These are phyloP conservation scores for Ceratobasidium sp. DNA, from an alignment of 1,284 basidiomycete species.

Conservation along the genomic window DNA sequence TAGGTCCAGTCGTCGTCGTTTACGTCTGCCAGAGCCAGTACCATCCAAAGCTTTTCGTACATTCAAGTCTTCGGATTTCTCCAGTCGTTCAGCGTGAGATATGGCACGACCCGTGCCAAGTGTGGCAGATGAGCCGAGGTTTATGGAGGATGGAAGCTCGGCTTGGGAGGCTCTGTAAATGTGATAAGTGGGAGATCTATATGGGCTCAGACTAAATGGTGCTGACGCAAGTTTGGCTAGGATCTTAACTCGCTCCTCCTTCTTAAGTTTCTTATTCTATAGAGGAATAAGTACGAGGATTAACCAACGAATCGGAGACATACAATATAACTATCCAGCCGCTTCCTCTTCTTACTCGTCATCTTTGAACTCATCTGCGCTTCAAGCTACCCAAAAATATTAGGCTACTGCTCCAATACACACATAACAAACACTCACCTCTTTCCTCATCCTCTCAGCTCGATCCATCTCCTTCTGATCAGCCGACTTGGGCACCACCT, in stretches of 20 bases:
- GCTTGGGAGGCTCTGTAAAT: slow-evolving; percentile 77
- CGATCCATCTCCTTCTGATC: slow-evolving; percentile 74
- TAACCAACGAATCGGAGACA: slow-evolving; percentile 51
- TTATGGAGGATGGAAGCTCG: slow-evolving; percentile 69
- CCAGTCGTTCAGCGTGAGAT: slow-evolving; percentile 72
- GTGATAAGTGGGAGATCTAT: not conserved
- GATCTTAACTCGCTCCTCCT: slow-evolving; percentile 80
- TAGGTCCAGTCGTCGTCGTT: slow-evolving; percentile 43
- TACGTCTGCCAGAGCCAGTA: slow-evolving; percentile 16
- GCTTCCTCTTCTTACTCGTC: slow-evolving; percentile 82
- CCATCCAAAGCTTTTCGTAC: slow-evolving; percentile 69
- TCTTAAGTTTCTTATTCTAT: slow-evolving; percentile 88
- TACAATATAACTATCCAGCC: slow-evolving; percentile 88
- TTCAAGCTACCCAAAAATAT: slow-evolving; percentile 58
- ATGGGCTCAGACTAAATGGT: not conserved
- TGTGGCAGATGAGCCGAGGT: slow-evolving; percentile 81
- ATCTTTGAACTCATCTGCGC: slow-evolving; percentile 78
- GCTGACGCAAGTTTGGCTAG: slow-evolving; percentile 84
- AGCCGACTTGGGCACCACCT: slow-evolving; percentile 66
- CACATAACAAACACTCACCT: slow-evolving; percentile 62
- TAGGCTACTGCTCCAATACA: not conserved
- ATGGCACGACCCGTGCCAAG: slow-evolving; percentile 77
- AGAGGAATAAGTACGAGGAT: not conserved
- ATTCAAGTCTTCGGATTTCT: slow-evolving; percentile 72
- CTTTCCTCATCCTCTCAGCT: slow-evolving; percentile 71